Conservation (phyloP, 2,329 filamentous ascomycete genomes). For the Xylariaceae sp. region DNA sequence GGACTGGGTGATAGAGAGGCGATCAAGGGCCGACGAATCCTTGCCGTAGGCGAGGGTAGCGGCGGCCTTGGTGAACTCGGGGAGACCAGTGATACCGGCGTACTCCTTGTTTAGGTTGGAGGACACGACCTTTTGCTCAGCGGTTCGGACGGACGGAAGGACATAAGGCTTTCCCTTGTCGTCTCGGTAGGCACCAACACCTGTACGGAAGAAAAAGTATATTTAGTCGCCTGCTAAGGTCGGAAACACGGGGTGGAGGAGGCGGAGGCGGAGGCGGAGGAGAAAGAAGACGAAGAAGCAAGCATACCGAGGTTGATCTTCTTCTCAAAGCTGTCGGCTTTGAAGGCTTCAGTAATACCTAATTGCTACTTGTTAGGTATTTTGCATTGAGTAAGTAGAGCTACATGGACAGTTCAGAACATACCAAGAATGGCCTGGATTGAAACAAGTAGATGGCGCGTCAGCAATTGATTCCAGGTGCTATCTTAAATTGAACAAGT, state of each 20-base stretch:
- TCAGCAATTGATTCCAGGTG: slow-evolving; percentile 29
- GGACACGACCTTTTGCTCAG: slow-evolving; percentile 85
- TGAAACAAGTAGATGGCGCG: slow-evolving; percentile 25
- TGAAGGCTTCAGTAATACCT: slow-evolving; percentile 98
- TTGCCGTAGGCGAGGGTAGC: slow-evolving; percentile 89
- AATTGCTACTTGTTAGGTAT: slow-evolving; percentile 34
- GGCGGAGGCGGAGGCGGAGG: slow-evolving; percentile 13
- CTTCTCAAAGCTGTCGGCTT: slow-evolving; percentile 89
- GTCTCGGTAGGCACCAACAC: slow-evolving; percentile 97
- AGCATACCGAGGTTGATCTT: slow-evolving; percentile 94
- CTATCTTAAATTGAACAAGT: slow-evolving; percentile 10
- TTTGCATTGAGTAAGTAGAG: slow-evolving; percentile 18
- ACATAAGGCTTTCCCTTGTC: slow-evolving; percentile 98
- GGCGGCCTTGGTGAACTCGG: slow-evolving; percentile 91
- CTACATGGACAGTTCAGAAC: slow-evolving; percentile 38
- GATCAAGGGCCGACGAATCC: slow-evolving; percentile 76
- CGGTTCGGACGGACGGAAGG: slow-evolving; percentile 87
- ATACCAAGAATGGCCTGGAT: slow-evolving; percentile 77
- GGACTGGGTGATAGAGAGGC: slow-evolving; percentile 92
- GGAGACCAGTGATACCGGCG: slow-evolving; percentile 94
- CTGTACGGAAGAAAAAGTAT: slow-evolving; percentile 48
- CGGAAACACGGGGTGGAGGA: slow-evolving; percentile 8
- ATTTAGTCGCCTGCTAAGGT: slow-evolving; percentile 23
- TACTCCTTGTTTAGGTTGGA: slow-evolving; percentile 93
- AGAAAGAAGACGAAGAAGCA: slow-evolving; percentile 11